Base-by-base conservation (phyloP, 2,329 filamentous ascomycete genomes). In the Diplodia mutila region DNA sequence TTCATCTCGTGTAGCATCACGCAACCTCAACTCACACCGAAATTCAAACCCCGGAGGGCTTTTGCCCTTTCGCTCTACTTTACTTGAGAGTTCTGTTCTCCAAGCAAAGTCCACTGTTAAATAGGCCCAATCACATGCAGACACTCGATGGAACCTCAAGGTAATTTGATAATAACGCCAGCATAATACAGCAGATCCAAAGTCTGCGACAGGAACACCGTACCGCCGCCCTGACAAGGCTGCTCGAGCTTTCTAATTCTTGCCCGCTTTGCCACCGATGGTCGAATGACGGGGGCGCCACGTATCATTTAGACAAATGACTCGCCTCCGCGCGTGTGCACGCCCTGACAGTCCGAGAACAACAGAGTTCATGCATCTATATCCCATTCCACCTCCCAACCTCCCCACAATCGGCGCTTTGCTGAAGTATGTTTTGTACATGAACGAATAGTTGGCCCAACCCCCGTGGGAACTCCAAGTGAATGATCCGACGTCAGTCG, bases 361-460 rank as follows among this genome's bases (percentile, higher is more conserved):
- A 37, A 23, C n/a, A n/a, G n/a, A 18, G 18, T 12, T 6, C 53
- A 18, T 39, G 16, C 49, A 14, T 51, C 46, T 51, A n/a, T 49
- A 14, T n/a, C 37, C 46, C 42, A 12, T 23, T 21, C 2, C 46
- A 21, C 59, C 27, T 16, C n/a, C 12, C 27, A 18, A 25, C 59
- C 27, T 63, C 59, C 59, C 59, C 59, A 51, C 59, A 63, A 63
- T 51, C 59, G n/a, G 42, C 59, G 27, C 23, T 32, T 61, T 63
- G 59, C 29, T 52, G n/a, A 39, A 27, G 59, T 59, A 4, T 59
- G 53, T 29, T 66, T 59, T 59, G 39, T 59, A 66, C 64, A 59
- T 37, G 64, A 39, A 59, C 52, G 49, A n/a, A 53, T 49, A 39
- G 42, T 37, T 37, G 29, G 12, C 51, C 42, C 2, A 29, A 34